Conservation (phyloP, 257 asterid genomes). For the Solanum rostratum region DNA sequence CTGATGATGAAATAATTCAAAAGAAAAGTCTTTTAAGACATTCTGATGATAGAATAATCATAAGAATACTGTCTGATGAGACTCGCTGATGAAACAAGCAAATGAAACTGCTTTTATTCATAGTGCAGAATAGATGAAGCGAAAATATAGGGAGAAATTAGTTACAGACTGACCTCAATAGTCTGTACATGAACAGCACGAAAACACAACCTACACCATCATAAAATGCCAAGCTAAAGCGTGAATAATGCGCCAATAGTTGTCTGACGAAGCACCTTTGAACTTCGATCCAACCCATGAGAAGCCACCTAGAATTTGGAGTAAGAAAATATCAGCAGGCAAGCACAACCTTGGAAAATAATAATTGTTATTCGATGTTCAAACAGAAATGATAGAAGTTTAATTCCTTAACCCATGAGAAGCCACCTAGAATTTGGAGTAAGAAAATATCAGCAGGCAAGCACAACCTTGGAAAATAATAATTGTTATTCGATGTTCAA, state of each 20-base stretch:
- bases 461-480: not conserved
- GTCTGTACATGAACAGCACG: slow-evolving; percentile 1
- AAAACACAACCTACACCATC: slow-evolving; percentile 21
- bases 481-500: not conserved
- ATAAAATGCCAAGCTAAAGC: slow-evolving; percentile 37
- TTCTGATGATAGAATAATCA: not conserved
- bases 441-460: slow-evolving; percentile 1
- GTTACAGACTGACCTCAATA: slow-evolving; percentile 12
- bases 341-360: not conserved
- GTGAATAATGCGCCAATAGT: slow-evolving; percentile 67
- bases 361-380: not conserved
- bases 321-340: slow-evolving; percentile 6
- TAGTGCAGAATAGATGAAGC: not conserved
- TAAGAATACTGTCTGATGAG: not conserved
- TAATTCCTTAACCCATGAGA: slow-evolving; percentile 6
- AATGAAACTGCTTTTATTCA: not conserved
- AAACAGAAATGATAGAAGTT: not conserved
- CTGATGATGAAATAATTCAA: not conserved
- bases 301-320: slow-evolving; percentile 70
- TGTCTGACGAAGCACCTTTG: slow-evolving; percentile 89
- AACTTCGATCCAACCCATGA: slow-evolving; percentile 92
- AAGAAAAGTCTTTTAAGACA: not conserved
- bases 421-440: slow-evolving; percentile 58
- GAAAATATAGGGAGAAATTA: not conserved
- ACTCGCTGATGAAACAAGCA: not conserved